Evolutionary conservation across 495 filamentous ascomycete species (phyloP).

Genomic region (Extremus antarcticus): DNA sequence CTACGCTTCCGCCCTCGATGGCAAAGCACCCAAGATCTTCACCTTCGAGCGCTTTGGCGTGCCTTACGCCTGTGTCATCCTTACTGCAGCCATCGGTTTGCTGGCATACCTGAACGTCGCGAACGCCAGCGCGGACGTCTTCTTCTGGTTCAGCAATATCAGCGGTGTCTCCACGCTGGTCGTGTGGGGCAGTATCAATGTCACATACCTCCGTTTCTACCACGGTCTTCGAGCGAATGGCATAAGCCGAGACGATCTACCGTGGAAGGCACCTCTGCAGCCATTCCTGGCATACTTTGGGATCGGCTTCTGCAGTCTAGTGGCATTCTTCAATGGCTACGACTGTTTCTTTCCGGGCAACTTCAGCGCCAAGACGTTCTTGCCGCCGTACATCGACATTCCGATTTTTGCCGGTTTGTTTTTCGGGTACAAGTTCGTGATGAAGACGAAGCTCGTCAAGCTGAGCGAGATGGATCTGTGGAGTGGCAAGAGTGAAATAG

Average conservation of each 20-base stretch:
- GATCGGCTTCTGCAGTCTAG: slow-evolving; percentile 44
- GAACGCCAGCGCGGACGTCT: slow-evolving; percentile 34
- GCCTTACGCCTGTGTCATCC: slow-evolving; percentile 46
- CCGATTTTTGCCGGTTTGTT: slow-evolving; percentile 47
- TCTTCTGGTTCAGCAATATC: slow-evolving; percentile 30
- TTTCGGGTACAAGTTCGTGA: slow-evolving; percentile 42
- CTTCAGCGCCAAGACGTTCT: slow-evolving; percentile 38
- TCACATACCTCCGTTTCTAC: slow-evolving; percentile 44
- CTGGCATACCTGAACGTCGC: slow-evolving; percentile 50
- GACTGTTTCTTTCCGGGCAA: slow-evolving; percentile 39
- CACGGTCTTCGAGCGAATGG: slow-evolving; percentile 42
- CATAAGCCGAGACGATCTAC: slow-evolving; percentile 42
- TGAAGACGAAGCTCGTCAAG: slow-evolving; percentile 36
- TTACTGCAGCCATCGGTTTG: slow-evolving; percentile 40
- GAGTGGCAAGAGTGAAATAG: slow-evolving; percentile 52
- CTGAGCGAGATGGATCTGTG: slow-evolving; percentile 33
- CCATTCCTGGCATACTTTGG: slow-evolving; percentile 52
- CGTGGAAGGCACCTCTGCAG: slow-evolving; percentile 49
- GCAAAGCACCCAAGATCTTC: slow-evolving; percentile 53
- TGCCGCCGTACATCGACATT: slow-evolving; percentile 51
- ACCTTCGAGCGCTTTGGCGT: slow-evolving; percentile 47
- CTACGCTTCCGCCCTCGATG: slow-evolving; percentile 52
- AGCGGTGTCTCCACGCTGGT: slow-evolving; percentile 37
- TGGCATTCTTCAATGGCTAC: slow-evolving; percentile 46
- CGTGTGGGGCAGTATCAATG: slow-evolving; percentile 42